Percentiles rank a stretch among this genome's conserved stretches.
Evolutionary conservation across 2,329 filamentous ascomycete genomes (phyloP).

Genomic region (Fusarium duplospermum): DNA sequence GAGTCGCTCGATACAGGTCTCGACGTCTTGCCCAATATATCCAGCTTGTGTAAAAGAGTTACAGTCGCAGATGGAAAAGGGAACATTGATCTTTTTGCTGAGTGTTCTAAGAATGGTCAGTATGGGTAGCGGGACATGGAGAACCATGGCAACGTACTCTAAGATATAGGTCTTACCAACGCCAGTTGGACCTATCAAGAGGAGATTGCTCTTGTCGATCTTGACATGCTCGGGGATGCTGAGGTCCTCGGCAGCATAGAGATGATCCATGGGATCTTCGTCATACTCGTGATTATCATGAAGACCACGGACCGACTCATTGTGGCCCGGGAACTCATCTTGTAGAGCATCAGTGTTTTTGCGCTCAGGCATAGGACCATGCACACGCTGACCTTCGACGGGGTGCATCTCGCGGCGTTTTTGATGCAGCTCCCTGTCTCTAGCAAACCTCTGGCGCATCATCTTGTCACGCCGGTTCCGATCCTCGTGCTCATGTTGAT

Average conservation of each 20-base stretch:
- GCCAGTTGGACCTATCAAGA: conserved; percentile 91
- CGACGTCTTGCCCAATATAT: conserved; percentile 98
- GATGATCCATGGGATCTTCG: conserved; percentile 52
- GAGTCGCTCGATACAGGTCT: conserved; percentile 90
- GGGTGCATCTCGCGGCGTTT: conserved; percentile 73
- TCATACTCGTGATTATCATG: conserved; percentile 50
- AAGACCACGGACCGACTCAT: conserved; percentile 58
- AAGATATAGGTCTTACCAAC: conserved; percentile 97
- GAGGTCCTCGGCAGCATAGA: conserved; percentile 63
- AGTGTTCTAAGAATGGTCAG: conserved; percentile 74
- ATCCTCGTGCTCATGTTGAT: conserved; percentile 79
- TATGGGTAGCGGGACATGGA: neutral
- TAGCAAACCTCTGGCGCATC: conserved; percentile 76
- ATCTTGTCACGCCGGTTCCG: conserved; percentile 70
- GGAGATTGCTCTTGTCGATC: conserved; percentile 94
- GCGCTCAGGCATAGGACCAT: conserved; percentile 43
- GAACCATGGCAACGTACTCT: conserved; percentile 58
- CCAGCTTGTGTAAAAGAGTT: conserved; percentile 96
- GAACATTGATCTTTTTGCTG: conserved; percentile 92
- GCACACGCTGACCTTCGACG: conserved; percentile 74
- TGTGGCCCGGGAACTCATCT: conserved; percentile 68
- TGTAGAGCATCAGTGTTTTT: conserved; percentile 51
- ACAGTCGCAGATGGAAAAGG: conserved; percentile 95
- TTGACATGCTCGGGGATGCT: conserved; percentile 66
- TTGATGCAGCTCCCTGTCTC: conserved; percentile 71